Evolutionary conservation across 805 yeast species (phyloP).

Genomic region (Saturnispora hagleri): DNA sequence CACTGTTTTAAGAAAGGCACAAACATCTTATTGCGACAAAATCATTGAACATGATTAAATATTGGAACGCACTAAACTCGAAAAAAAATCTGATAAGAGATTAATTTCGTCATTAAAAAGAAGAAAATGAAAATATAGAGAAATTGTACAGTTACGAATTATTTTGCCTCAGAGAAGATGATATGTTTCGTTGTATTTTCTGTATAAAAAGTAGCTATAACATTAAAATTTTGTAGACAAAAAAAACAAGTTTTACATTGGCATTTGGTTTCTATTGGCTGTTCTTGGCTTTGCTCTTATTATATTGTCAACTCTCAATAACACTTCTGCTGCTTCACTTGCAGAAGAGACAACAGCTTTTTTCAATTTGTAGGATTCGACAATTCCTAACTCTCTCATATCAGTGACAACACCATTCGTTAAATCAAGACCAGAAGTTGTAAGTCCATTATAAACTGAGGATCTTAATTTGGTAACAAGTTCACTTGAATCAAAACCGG

Average conservation of each 20-base stretch:
- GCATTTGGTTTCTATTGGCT: constrained; percentile 60
- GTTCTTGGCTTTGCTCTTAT: constrained; percentile 97
- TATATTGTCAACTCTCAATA: constrained; percentile 92
- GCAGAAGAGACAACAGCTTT: constrained; percentile 91
- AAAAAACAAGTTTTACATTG: neutral
- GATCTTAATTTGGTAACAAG: constrained; percentile 84
- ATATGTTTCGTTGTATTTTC: neutral
- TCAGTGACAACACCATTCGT: constrained; percentile 80
- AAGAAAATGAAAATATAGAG: no score
- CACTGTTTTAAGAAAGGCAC: no score
- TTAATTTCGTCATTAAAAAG: no score
- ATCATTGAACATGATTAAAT: no score
- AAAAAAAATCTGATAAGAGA: no score
- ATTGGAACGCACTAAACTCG: no score
- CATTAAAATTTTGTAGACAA: neutral
- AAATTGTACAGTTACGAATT: no score
- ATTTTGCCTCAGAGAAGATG: no score
- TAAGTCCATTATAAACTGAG: constrained; percentile 83
- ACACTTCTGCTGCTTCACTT: constrained; percentile 95
- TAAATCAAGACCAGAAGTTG: constrained; percentile 86
- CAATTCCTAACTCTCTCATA: constrained; percentile 88
- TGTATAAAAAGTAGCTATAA: neutral
- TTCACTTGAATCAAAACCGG: constrained; percentile 92
- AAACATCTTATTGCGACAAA: no score
- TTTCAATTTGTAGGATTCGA: constrained; percentile 88